A percentile compares a stretch with the other conserved stretches of the same genome.
Evolutionary conservation across 495 filamentous ascomycete species (phyloP).

Genomic region (Neurospora cerealis): DNA sequence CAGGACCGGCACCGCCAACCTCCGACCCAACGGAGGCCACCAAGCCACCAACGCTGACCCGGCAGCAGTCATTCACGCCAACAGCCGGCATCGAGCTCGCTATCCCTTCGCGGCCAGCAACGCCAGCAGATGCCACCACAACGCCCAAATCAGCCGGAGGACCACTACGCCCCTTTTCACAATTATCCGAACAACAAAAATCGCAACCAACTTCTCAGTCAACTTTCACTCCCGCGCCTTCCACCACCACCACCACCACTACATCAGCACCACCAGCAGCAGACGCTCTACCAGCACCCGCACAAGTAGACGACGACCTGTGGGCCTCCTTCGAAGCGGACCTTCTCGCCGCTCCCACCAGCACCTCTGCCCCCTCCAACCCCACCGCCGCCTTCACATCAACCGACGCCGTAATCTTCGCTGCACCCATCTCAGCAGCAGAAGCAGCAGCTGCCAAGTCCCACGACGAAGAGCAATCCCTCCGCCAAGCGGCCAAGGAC

Average conservation of each 20-base stretch:
- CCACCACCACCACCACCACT: background rate
- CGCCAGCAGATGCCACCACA: slow-evolving; percentile 27
- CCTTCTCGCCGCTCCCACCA: slow-evolving; percentile 35
- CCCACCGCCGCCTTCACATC: no score
- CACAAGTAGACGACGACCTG: slow-evolving; percentile 62
- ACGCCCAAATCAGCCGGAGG: slow-evolving; percentile 11
- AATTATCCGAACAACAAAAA: background rate
- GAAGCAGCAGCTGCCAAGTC: slow-evolving; percentile 59
- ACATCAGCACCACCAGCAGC: slow-evolving; percentile 6
- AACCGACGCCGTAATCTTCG: slow-evolving; percentile 44
- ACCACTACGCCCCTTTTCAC: background rate
- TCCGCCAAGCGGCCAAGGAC: slow-evolving; percentile 53
- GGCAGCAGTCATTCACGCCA: slow-evolving; percentile 29
- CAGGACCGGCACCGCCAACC: slow-evolving; percentile 10
- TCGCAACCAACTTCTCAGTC: background rate
- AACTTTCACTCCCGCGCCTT: background rate
- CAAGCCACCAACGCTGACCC: slow-evolving; percentile 20
- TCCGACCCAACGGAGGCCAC: background rate
- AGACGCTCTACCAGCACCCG: slow-evolving; percentile 4
- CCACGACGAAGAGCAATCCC: slow-evolving; percentile 45
- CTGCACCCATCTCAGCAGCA: slow-evolving; percentile 57
- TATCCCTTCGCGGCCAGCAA: slow-evolving; percentile 47
- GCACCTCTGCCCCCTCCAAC: no score
- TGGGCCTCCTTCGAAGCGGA: slow-evolving; percentile 92
- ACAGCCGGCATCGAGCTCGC: slow-evolving; percentile 40